Evolutionary conservation across 176 grass and related monocot genomes (phyloP).

Genomic region (Pharus latifolius): DNA sequence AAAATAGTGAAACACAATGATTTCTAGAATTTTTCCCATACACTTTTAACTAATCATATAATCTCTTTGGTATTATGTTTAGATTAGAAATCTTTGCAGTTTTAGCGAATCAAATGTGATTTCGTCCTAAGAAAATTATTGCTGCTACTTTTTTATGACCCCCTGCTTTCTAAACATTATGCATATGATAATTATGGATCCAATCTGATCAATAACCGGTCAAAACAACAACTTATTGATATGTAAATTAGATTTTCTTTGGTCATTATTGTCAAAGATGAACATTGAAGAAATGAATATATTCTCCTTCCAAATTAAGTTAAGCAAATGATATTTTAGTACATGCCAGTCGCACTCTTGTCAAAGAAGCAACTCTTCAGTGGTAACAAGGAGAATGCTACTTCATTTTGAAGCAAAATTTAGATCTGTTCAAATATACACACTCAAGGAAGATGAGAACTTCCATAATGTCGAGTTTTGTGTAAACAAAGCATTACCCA

Average conservation of each 20-base stretch:
- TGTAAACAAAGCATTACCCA: neutral
- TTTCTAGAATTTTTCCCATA: neutral
- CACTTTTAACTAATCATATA: neutral
- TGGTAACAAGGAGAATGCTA: neutral
- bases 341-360: neutral
- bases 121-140: too few species aligned
- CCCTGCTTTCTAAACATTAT: neutral
- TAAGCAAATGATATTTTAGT: neutral
- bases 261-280: neutral
- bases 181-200: neutral
- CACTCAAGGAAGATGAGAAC: conserved; percentile 10
- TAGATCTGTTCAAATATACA: neutral
- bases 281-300: neutral
- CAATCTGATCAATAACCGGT: too few species aligned
- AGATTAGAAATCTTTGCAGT: neutral
- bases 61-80: neutral
- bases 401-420: conserved; percentile 3
- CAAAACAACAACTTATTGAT: neutral
- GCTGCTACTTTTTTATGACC: neutral
- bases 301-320: neutral
- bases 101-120: neutral
- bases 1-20: too few species aligned
- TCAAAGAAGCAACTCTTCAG: neutral
- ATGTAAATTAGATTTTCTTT: neutral
- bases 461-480: neutral